These are phyloP conservation scores for Alternaria brassicicola DNA, from an alignment of 2,329 filamentous ascomycete genomes.

Conservation along the genomic window DNA sequence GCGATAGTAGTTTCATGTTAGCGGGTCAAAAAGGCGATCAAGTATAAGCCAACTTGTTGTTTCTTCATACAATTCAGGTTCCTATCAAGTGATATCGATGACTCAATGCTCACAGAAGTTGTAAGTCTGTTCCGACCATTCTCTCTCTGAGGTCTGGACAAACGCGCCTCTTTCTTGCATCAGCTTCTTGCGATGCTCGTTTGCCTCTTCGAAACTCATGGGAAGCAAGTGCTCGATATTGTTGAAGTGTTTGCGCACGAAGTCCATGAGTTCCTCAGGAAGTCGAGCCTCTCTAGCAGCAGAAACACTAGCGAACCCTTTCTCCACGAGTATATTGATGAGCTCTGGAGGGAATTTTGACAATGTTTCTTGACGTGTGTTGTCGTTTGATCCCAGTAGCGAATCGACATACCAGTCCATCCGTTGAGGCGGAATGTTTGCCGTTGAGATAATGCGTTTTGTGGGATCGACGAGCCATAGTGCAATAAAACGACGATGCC, in stretches of 20 bases:
- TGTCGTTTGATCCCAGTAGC: conserved; percentile 8
- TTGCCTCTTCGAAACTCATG: conserved; percentile 26
- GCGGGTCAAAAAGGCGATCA: not conserved
- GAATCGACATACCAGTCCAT: conserved; percentile 52
- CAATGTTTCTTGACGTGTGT: not conserved
- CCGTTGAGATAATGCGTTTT: conserved; percentile 57
- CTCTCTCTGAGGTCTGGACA: not conserved
- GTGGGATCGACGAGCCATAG: conserved; percentile 66
- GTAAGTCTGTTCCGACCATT: conserved; percentile 9
- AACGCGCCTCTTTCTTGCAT: conserved; percentile 19
- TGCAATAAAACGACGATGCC: conserved; percentile 63
- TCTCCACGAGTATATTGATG: conserved; percentile 16
- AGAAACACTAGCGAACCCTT: not conserved
- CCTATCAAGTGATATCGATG: not conserved
- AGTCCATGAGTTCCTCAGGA: conserved; percentile 24
- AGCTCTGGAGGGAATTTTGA: conserved; percentile 26
- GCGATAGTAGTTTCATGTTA: not conserved
- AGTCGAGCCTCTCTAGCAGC: not conserved
- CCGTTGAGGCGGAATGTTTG: conserved; percentile 60
- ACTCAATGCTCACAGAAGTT: conserved; percentile 24
- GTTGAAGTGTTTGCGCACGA: conserved; percentile 16
- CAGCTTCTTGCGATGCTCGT: conserved; percentile 4
- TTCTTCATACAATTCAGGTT: not conserved
- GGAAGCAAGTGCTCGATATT: conserved; percentile 5
- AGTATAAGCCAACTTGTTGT: not conserved